phyloP scores from a whole-genome alignment of 768 basidiomycete species.

The Suillus discolor region DNA sequence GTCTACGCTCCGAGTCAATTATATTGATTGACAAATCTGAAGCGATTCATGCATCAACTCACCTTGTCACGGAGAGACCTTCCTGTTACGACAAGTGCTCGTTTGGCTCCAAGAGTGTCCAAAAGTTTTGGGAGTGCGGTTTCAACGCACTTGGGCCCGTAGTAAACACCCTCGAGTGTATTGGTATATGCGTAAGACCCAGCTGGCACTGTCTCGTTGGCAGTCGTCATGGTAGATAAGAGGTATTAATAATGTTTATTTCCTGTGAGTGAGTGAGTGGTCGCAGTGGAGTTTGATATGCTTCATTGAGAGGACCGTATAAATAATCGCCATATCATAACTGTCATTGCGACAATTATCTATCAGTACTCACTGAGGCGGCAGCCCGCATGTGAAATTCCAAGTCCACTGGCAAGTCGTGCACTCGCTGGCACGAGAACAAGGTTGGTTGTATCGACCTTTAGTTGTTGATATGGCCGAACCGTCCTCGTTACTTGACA shows the following conservation, averaged over 20 bases:
- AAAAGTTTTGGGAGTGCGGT: conserved; percentile 69
- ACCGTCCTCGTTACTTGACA: not conserved
- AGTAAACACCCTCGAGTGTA: conserved; percentile 67
- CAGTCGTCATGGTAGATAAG: not conserved
- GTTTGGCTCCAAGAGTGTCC: conserved; percentile 53
- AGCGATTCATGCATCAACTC: not conserved
- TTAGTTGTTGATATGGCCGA: not conserved
- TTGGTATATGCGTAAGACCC: conserved; percentile 73
- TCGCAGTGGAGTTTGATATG: not conserved
- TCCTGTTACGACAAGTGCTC: conserved; percentile 74
- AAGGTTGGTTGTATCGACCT: not conserved
- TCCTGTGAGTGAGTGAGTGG: not conserved
- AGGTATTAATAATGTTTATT: not conserved
- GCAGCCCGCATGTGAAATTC: not conserved
- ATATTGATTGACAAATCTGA: not conserved
- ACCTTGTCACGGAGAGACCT: conserved; percentile 69
- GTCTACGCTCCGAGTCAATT: conserved; percentile 26
- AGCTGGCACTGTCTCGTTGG: conserved; percentile 21
- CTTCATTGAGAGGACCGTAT: not conserved
- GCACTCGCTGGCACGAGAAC: not conserved
- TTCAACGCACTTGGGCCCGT: conserved; percentile 67
- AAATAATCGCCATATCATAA: not conserved
- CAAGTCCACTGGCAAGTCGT: not conserved
- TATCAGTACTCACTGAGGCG: not conserved
- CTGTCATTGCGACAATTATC: no score